phyloP scores from a whole-genome alignment of 257 asterid genomes.

The Plectranthus barbatus region DNA sequence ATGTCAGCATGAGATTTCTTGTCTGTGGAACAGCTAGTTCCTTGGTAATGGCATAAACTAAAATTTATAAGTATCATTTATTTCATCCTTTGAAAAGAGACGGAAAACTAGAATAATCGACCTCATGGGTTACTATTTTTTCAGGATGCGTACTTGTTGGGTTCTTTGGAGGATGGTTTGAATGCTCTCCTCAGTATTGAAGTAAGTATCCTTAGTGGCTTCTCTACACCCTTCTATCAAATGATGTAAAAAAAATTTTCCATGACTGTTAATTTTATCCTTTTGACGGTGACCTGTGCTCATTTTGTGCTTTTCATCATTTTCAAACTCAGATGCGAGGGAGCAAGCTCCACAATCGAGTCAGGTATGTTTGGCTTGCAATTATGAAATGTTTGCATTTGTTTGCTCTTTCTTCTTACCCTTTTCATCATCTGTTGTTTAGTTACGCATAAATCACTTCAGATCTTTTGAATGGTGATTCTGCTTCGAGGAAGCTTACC shows the following conservation, averaged over 20 bases:
- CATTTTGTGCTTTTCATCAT: slow-evolving; percentile 1
- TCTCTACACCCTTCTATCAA: background rate
- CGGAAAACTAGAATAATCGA: slow-evolving; percentile 1
- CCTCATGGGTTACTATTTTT: slow-evolving; percentile 3
- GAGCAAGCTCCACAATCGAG: slow-evolving; percentile 93
- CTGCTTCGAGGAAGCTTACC: background rate
- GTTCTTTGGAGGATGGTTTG: slow-evolving; percentile 78
- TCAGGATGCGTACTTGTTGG: slow-evolving; percentile 64
- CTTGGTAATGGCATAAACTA: slow-evolving; percentile 45
- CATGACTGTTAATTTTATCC: background rate
- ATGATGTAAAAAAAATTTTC: background rate
- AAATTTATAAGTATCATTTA: background rate
- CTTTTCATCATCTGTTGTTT: background rate
- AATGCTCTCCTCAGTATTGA: slow-evolving; percentile 80
- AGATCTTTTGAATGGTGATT: background rate
- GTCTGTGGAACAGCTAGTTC: slow-evolving; percentile 65
- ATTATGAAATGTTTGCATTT: background rate
- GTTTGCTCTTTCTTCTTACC: background rate
- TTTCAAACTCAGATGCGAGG: slow-evolving; percentile 70
- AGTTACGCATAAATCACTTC: background rate
- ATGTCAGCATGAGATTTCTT: slow-evolving; percentile 68
- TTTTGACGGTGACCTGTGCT: background rate
- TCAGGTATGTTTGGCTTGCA: slow-evolving; percentile 45
- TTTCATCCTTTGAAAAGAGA: background rate
- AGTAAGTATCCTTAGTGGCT: slow-evolving; percentile 39